Evolutionary conservation across 306 rosid genomes (phyloP).

Genomic region (Cicer bijugum): DNA sequence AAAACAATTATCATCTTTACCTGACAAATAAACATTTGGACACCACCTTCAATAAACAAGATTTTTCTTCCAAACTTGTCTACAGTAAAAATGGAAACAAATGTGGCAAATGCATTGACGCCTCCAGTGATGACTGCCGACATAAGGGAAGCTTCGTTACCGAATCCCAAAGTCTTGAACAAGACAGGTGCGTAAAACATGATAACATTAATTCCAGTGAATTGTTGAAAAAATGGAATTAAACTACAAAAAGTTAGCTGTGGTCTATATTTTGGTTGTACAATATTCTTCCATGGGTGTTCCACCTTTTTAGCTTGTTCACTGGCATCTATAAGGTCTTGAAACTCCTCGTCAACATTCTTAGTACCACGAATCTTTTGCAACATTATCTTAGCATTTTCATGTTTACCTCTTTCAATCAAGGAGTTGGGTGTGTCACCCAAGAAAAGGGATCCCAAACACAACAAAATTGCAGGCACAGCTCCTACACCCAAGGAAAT

Average conservation of each 20-base stretch:
- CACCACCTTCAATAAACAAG: background rate
- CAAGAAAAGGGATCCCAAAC: conserved; percentile 14
- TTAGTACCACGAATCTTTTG: background rate
- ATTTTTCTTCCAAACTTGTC: background rate
- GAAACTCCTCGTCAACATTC: background rate
- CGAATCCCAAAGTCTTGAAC: conserved; percentile 35
- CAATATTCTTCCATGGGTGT: conserved; percentile 40
- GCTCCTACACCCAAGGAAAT: conserved; percentile 21
- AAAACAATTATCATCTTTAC: background rate
- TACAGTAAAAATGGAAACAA: conserved; percentile 25
- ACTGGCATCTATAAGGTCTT: background rate
- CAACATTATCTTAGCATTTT: background rate
- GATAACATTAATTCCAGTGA: conserved; percentile 12
- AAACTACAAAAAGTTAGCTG: background rate
- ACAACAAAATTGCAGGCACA: conserved; percentile 32
- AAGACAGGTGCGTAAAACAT: conserved; percentile 45
- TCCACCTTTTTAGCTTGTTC: conserved; percentile 10
- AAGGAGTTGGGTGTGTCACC: conserved; percentile 15
- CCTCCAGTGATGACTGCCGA: conserved; percentile 39
- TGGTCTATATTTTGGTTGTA: background rate
- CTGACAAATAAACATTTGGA: conserved; percentile 10
- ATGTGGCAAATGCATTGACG: conserved; percentile 37
- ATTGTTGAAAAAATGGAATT: conserved; percentile 26
- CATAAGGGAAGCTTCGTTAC: conserved; percentile 31
- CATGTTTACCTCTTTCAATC: background rate